Evolutionary conservation across 2,329 filamentous ascomycete species (phyloP).

Genomic region (Ophiostoma australiae): DNA sequence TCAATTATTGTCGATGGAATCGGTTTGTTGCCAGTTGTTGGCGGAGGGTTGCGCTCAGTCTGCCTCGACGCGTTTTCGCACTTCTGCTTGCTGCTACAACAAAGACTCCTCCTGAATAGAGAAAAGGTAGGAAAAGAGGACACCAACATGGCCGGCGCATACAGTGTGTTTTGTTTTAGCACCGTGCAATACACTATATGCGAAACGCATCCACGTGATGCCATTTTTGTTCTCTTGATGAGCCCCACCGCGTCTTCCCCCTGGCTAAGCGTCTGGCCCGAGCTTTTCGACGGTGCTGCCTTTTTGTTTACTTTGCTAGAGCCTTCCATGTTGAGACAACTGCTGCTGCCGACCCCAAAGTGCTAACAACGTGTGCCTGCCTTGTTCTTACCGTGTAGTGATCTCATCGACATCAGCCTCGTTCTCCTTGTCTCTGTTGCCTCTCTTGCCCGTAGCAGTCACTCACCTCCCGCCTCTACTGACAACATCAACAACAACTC

Average conservation of each 20-base stretch:
- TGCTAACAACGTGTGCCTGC: conserved; percentile 2
- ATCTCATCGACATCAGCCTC: conserved; percentile 10
- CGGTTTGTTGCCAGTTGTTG: background rate
- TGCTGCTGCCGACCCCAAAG: background rate
- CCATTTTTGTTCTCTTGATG: background rate
- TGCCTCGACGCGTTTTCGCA: conserved; percentile 10
- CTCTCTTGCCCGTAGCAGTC: conserved; percentile 19
- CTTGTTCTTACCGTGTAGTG: background rate
- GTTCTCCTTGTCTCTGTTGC: background rate
- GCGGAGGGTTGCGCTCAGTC: background rate
- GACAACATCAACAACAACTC: background rate
- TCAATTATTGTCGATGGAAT: background rate
- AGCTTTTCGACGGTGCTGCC: conserved; percentile 20
- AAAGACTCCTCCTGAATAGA: conserved; percentile 8
- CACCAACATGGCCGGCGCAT: background rate
- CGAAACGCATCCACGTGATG: background rate
- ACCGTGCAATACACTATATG: background rate
- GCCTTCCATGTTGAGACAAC: conserved; percentile 15
- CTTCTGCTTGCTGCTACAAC: conserved; percentile 7
- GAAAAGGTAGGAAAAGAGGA: background rate
- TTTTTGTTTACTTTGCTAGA: conserved; percentile 29
- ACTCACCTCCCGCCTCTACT: background rate
- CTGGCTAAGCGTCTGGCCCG: conserved; percentile 22
- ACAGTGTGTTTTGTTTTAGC: background rate
- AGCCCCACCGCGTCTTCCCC: conserved; percentile 15